These are phyloP conservation scores for Epichloe gansuensis DNA, from an alignment of 2,329 filamentous ascomycete genomes.

Conservation along the genomic window DNA sequence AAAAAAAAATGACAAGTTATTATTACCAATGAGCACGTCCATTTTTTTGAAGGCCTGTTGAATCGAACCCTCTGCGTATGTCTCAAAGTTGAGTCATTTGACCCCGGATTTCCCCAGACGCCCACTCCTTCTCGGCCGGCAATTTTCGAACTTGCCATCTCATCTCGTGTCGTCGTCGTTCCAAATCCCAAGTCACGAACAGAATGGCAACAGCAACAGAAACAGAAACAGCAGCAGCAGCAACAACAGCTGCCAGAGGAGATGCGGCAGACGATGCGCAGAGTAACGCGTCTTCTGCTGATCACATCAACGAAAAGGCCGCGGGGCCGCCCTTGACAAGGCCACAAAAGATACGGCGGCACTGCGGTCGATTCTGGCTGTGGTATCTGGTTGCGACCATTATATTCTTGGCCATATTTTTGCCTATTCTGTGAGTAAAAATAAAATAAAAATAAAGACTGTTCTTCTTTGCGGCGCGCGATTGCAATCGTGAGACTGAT, in stretches of 20 bases:
- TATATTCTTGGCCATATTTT: conserved; percentile 29
- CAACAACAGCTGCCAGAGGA: conserved; percentile 1
- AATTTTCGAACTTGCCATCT: neutral
- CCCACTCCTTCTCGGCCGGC: neutral
- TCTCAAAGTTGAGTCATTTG: neutral
- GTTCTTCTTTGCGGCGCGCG: neutral
- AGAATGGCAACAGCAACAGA: neutral
- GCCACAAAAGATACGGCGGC: conserved; percentile 25
- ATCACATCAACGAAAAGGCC: conserved; percentile 5
- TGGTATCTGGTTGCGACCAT: conserved; percentile 29
- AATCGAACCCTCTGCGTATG: no score
- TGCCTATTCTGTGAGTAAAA: conserved; percentile 31
- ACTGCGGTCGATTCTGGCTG: conserved; percentile 30
- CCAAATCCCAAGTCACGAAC: neutral
- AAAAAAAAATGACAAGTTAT: no score
- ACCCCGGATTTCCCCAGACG: neutral
- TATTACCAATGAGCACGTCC: no score
- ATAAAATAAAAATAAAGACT: no score
- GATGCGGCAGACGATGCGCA: neutral
- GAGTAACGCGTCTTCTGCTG: conserved; percentile 1
- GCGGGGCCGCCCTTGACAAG: conserved; percentile 8
- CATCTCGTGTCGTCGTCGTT: neutral
- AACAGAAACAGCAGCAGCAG: neutral
- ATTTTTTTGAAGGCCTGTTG: no score
- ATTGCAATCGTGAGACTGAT: neutral